These are phyloP conservation scores for Parachaetomium inaequale DNA, from an alignment of 495 filamentous ascomycete genomes.

Conservation along the genomic window DNA sequence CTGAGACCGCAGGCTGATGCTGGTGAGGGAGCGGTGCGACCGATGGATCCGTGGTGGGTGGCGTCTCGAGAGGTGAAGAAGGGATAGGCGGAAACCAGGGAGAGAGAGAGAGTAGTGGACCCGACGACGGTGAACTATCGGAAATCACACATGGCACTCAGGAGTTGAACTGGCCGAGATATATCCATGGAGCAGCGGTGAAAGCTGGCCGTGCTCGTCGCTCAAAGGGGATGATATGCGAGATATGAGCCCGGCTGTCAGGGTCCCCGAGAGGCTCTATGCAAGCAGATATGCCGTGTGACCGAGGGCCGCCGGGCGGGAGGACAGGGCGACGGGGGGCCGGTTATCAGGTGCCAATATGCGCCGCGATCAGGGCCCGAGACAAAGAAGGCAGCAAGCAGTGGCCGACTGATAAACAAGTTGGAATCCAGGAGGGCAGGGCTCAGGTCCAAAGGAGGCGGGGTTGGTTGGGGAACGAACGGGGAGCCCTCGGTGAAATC, in stretches of 20 bases:
- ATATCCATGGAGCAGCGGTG: constrained; percentile 29
- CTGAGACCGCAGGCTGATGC: constrained; percentile 6
- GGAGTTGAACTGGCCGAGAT: constrained; percentile 12
- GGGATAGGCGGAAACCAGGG: not conserved
- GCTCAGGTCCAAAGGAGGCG: constrained; percentile 7
- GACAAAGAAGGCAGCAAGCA: constrained; percentile 25
- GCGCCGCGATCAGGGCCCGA: constrained; percentile 16
- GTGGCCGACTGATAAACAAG: constrained; percentile 31
- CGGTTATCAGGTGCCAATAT: constrained; percentile 28
- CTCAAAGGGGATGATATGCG: constrained; percentile 19
- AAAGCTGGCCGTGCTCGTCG: not conserved
- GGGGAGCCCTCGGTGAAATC: constrained; percentile 29
- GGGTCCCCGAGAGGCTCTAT: constrained; percentile 28
- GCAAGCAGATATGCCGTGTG: constrained; percentile 24
- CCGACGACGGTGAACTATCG: constrained; percentile 26
- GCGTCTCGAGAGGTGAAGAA: not conserved
- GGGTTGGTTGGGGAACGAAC: constrained; percentile 15
- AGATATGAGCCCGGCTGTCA: constrained; percentile 22
- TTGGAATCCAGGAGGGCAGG: not conserved
- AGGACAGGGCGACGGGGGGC: constrained; percentile 14
- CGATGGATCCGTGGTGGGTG: not conserved
- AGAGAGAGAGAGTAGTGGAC: constrained; percentile 19
- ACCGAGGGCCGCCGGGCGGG: not conserved
- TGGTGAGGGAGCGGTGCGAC: not conserved
- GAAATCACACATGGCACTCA: constrained; percentile 33